Evolutionary conservation across 768 basidiomycete species (phyloP).

Genomic region (Agrocybe pediades): DNA sequence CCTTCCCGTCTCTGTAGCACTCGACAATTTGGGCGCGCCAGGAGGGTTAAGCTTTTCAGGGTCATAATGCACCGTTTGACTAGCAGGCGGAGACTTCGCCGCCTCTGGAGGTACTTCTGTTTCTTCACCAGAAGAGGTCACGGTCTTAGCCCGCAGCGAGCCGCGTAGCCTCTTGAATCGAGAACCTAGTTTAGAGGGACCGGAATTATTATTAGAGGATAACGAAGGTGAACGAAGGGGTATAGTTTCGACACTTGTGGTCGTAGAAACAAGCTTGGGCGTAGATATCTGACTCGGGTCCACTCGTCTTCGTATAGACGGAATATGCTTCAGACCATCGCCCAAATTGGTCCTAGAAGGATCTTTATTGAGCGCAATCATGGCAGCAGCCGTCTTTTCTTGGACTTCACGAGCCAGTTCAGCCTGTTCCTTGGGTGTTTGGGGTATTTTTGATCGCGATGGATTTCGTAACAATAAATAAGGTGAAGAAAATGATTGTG

Average conservation of each 20-base stretch:
- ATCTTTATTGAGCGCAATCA: conserved; percentile 55
- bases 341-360: conserved; percentile 44
- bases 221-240: conserved; percentile 57
- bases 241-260: conserved; percentile 68
- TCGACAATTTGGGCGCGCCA: conserved; percentile 35
- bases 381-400: conserved; percentile 68
- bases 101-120: conserved; percentile 40
- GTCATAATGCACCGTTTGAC: conserved; percentile 44
- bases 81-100: conserved; percentile 35
- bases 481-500: conserved; percentile 30
- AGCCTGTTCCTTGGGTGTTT: conserved; percentile 46
- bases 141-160: conserved; percentile 57
- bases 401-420: conserved; percentile 68
- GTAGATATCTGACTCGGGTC: conserved; percentile 65
- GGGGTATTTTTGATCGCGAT: conserved; percentile 44
- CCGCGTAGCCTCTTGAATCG: conserved; percentile 75
- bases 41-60: conserved; percentile 36
- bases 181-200: conserved; percentile 64
- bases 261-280: conserved; percentile 65
- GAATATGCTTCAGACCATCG: conserved; percentile 38
- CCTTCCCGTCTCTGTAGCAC: conserved; percentile 53
- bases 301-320: conserved; percentile 57
- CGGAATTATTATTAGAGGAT: conserved; percentile 42
- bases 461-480: conserved; percentile 42
- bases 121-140: conserved; percentile 49